phyloP scores from a whole-genome alignment of 495 filamentous ascomycete species.

The Amniculicola lignicola region DNA sequence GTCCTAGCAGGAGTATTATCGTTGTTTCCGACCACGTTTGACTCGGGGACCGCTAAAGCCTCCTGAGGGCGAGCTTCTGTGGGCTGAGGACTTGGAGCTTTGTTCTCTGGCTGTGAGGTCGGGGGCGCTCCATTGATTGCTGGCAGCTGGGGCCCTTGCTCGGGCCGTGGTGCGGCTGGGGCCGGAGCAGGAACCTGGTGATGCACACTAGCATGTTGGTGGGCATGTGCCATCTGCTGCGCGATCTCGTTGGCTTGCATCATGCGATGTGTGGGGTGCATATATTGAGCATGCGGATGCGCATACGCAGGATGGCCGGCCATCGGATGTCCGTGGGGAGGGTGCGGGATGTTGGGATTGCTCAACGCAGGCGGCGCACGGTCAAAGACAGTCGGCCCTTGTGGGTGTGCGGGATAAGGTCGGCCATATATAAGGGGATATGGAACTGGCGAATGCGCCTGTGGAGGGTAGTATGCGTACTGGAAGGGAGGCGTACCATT shows the following conservation, averaged over 20 bases:
- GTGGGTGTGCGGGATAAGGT: constrained; percentile 24
- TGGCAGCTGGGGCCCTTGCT: constrained; percentile 30
- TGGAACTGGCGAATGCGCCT: constrained; percentile 23
- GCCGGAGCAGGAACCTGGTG: not conserved
- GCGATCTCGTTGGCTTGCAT: constrained; percentile 7
- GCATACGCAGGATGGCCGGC: not conserved
- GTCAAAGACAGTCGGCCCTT: too few species aligned
- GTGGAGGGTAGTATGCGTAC: constrained; percentile 22
- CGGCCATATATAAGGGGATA: constrained; percentile 35
- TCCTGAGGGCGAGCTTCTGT: constrained; percentile 15
- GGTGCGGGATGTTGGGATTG: constrained; percentile 35
- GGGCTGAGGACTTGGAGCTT: constrained; percentile 23
- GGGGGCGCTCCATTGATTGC: constrained; percentile 17
- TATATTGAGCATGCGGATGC: not conserved
- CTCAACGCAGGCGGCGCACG: constrained; percentile 36
- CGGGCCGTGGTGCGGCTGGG: not conserved
- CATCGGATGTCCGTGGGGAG: constrained; percentile 18
- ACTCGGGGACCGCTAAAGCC: constrained; percentile 19
- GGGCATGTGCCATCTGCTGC: constrained; percentile 2
- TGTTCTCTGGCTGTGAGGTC: constrained; percentile 1
- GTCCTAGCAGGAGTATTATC: constrained; percentile 39
- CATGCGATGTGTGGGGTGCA: constrained; percentile 1
- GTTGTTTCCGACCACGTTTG: constrained; percentile 35
- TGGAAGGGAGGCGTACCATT: constrained; percentile 16
- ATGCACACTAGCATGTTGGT: constrained; percentile 1